Conservation (phyloP, 129 eudicot genomes). For the Ambrosia artemisiifolia region DNA sequence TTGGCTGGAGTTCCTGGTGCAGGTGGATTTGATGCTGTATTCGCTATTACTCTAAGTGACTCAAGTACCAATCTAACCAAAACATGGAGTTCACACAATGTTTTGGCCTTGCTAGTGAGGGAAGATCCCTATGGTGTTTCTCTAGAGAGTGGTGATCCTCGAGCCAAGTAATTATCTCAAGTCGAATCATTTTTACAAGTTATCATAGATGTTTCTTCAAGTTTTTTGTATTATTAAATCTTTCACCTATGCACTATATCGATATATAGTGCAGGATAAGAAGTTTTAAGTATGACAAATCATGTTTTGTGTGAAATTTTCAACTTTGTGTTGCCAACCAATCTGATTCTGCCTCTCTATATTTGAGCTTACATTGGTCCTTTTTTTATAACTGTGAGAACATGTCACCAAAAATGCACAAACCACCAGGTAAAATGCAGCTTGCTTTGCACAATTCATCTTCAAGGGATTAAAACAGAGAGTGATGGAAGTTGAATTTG, state of each 20-base stretch:
- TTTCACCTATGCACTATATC: neutral
- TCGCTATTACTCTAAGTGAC: constrained; percentile 62
- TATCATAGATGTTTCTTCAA: constrained; percentile 6
- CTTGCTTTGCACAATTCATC: too few relatives aligned
- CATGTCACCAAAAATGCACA: too few relatives aligned
- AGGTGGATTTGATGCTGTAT: constrained; percentile 91
- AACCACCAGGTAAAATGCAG: too few relatives aligned
- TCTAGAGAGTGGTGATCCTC: constrained; percentile 70
- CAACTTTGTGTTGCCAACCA: too few relatives aligned
- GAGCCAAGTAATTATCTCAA: constrained; percentile 39
- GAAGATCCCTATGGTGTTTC: constrained; percentile 85
- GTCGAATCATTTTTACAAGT: constrained; percentile 31
- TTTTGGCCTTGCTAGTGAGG: constrained; percentile 74
- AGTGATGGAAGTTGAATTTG: too few relatives aligned
- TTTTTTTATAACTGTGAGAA: too few relatives aligned
- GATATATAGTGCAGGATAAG: neutral
- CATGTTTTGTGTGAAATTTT: neutral
- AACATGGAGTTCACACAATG: constrained; percentile 63
- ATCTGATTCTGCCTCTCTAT: too few relatives aligned
- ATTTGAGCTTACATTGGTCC: too few relatives aligned
- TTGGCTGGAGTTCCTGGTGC: constrained; percentile 98
- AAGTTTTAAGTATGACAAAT: neutral
- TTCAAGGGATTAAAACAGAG: too few relatives aligned
- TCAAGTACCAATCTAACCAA: constrained; percentile 47
- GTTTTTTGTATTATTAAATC: constrained; percentile 9